Evolutionary conservation across 2,329 filamentous ascomycete genomes (phyloP).

Genomic region (Fusarium sacchari): DNA sequence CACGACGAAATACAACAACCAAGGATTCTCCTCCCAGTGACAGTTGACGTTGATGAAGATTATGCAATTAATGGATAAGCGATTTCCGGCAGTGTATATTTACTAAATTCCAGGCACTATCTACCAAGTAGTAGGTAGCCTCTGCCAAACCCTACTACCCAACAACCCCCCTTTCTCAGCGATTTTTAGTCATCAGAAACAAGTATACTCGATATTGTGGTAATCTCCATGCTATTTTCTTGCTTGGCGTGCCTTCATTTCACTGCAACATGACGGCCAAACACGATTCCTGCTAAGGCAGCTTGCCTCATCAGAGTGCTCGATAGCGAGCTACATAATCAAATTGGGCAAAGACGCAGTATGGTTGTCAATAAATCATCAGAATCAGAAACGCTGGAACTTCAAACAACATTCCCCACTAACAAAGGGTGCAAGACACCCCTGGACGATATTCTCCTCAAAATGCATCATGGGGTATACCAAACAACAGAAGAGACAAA

Average conservation of each 20-base stretch:
- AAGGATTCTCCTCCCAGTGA: background rate
- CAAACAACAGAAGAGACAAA: conserved; percentile 31
- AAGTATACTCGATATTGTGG: background rate
- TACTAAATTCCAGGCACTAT: background rate
- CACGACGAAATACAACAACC: background rate
- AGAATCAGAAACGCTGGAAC: conserved; percentile 31
- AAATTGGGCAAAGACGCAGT: conserved; percentile 13
- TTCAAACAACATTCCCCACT: conserved; percentile 10
- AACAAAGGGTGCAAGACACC: conserved; percentile 16
- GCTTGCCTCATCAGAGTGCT: background rate
- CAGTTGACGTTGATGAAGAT: conserved; percentile 42
- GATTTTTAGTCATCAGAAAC: background rate
- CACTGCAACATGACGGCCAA: background rate
- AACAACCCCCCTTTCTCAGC: background rate
- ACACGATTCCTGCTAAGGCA: background rate
- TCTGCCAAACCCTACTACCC: background rate
- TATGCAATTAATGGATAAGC: conserved; percentile 1
- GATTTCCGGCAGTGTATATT: background rate
- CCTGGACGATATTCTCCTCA: conserved; percentile 29
- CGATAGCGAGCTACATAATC: background rate
- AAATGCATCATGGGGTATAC: conserved; percentile 41
- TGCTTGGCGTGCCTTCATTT: background rate
- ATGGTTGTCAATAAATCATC: conserved; percentile 15
- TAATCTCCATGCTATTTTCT: background rate
- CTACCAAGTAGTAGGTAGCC: background rate